These are phyloP conservation scores for Diacronema lutheri DNA, from an alignment of 78 protist genomes.

Conservation along the genomic window DNA sequence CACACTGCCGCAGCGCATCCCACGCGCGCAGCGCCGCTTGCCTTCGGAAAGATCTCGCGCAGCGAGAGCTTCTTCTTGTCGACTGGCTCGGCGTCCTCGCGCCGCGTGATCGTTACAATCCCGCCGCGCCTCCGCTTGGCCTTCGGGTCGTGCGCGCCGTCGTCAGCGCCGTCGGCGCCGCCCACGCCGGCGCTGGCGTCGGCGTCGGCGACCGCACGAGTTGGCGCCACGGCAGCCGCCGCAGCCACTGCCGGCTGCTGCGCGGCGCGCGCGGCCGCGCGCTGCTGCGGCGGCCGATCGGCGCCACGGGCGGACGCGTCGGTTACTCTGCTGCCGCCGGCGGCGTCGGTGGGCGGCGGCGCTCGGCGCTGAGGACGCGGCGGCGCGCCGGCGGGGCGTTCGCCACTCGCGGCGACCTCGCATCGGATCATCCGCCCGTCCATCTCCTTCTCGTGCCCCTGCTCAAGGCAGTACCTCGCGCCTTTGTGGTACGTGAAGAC, in stretches of 20 bases:
- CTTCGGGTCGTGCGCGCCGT: too few species aligned
- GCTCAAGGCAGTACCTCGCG: not conserved
- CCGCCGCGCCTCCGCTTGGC: too few species aligned
- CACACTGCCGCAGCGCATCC: too few species aligned
- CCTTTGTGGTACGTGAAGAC: not conserved
- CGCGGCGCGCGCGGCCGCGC: not conserved
- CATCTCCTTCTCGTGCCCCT: not conserved
- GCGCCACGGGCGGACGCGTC: not conserved
- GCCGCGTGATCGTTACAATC: not conserved
- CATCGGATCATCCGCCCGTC: not conserved
- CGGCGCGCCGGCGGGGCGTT: not conserved
- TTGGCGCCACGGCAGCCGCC: too few species aligned
- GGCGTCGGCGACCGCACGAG: too few species aligned
- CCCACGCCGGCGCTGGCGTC: not conserved
- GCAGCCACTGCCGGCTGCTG: not conserved
- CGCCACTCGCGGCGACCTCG: not conserved
- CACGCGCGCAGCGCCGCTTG: too few species aligned
- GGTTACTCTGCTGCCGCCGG: not conserved
- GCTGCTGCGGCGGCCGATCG: not conserved
- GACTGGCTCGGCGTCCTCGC: slow-evolving; percentile 5
- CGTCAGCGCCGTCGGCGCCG: not conserved
- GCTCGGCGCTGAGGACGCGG: not conserved
- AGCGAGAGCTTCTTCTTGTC: not conserved
- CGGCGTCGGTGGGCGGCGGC: not conserved
- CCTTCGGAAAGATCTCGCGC: slow-evolving; percentile 12